These are phyloP conservation scores for Graphiopsis chlorocephala DNA, from an alignment of 2,329 filamentous ascomycete species.

Conservation along the genomic window DNA sequence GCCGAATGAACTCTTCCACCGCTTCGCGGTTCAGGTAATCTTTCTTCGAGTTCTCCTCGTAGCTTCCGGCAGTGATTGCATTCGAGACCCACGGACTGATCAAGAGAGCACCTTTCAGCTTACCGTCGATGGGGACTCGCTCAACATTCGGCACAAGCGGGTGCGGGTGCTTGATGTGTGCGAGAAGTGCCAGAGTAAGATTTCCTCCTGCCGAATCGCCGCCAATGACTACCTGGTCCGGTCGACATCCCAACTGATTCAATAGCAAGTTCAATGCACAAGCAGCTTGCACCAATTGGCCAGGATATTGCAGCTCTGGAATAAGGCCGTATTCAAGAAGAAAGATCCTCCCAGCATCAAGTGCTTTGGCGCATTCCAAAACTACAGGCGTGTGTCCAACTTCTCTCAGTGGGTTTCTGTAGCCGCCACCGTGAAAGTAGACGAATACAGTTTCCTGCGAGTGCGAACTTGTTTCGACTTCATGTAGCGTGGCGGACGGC, in stretches of 20 bases:
- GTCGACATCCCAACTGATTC: not conserved
- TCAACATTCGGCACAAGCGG: slow-evolving; percentile 41
- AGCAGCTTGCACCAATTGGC: slow-evolving; percentile 48
- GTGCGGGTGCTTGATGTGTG: slow-evolving; percentile 57
- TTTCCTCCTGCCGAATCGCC: slow-evolving; percentile 57
- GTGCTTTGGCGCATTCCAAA: slow-evolving; percentile 40
- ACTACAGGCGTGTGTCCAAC: slow-evolving; percentile 43
- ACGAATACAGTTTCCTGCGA: slow-evolving; percentile 33
- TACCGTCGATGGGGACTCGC: not conserved
- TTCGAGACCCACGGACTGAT: slow-evolving; percentile 4
- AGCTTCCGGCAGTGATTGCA: not conserved
- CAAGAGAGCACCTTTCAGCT: slow-evolving; percentile 1
- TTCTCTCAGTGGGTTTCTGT: slow-evolving; percentile 43
- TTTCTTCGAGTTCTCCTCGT: not conserved
- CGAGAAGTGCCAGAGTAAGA: slow-evolving; percentile 45
- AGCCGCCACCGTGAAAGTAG: slow-evolving; percentile 56
- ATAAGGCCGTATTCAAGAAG: slow-evolving; percentile 56
- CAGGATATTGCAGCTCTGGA: slow-evolving; percentile 44
- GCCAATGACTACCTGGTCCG: slow-evolving; percentile 44
- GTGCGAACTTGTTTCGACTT: not conserved
- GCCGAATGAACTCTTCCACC: not conserved
- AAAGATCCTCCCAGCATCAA: slow-evolving; percentile 35
- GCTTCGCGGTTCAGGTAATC: not conserved
- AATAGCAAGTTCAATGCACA: slow-evolving; percentile 43
- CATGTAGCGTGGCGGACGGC: not conserved